Percentiles rank a stretch among this genome's conserved stretches.
phyloP scores from a whole-genome alignment of 352 stramenopile species.

The Hyaloperonospora brassicae region DNA sequence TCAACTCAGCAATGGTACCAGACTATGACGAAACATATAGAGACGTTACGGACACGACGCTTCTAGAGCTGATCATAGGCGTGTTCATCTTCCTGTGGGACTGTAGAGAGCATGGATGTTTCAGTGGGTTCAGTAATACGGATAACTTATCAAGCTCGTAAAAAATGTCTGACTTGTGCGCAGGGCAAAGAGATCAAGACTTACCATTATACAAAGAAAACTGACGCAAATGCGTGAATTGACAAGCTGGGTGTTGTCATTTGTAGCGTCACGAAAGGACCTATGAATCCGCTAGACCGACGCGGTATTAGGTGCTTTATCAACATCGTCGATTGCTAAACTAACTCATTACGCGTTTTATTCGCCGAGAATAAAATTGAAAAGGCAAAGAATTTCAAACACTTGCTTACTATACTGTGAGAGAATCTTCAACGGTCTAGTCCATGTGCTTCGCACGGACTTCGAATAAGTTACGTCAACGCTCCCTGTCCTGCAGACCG shows the following conservation, averaged over 20 bases:
- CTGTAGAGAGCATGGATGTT: conserved; percentile 3
- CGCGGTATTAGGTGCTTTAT: conserved; percentile 12
- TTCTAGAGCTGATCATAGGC: too few species aligned
- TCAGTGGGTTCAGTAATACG: neutral
- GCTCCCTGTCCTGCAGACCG: conserved; percentile 13
- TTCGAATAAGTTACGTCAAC: conserved; percentile 4
- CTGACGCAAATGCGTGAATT: conserved; percentile 3
- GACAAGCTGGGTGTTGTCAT: conserved; percentile 10
- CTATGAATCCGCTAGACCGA: neutral
- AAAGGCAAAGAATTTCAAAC: conserved; percentile 4
- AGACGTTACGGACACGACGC: too few species aligned
- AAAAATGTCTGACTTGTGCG: conserved; percentile 4
- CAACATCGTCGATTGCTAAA: conserved; percentile 10
- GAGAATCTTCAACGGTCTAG: too few species aligned
- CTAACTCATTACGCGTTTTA: conserved; percentile 14
- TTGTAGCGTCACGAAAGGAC: conserved; percentile 2
- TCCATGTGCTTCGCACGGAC: too few species aligned
- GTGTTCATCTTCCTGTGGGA: neutral
- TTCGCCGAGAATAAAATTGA: conserved; percentile 6
- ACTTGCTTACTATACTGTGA: conserved; percentile 1
- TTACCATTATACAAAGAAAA: conserved; percentile 4
- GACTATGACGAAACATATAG: too few species aligned
- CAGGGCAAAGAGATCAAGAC: conserved; percentile 8
- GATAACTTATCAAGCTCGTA: neutral
- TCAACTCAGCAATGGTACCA: too few species aligned